Evolutionary conservation across 305 asterid species (phyloP).

Genomic region (Solanum chacoense): DNA sequence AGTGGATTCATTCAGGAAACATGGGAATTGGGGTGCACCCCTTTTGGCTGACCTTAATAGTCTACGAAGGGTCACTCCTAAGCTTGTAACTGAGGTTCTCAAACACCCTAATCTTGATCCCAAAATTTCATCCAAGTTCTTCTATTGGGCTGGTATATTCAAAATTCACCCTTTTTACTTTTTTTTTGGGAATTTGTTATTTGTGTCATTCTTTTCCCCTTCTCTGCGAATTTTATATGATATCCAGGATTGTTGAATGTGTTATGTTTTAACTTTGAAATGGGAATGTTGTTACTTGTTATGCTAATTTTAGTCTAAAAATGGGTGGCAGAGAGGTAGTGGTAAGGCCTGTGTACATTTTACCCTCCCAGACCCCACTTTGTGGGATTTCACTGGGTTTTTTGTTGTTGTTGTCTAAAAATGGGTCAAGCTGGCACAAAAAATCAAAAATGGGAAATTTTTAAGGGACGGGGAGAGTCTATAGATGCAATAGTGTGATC

Average conservation of each 20-base stretch:
- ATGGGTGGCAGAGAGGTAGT: neutral
- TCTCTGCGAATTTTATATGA: neutral
- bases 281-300: neutral
- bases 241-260: neutral
- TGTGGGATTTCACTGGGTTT: neutral
- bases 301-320: neutral
- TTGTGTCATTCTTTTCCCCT: neutral
- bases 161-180: neutral
- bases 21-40: constrained; percentile 60
- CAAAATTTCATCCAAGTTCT: constrained; percentile 64
- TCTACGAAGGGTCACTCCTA: constrained; percentile 82
- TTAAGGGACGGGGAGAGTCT: neutral
- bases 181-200: neutral
- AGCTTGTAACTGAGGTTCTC: constrained; percentile 73
- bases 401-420: neutral
- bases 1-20: constrained; percentile 66
- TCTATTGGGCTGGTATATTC: constrained; percentile 86
- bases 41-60: constrained; percentile 61
- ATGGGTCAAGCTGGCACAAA: neutral
- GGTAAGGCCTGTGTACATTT: neutral
- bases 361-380: neutral
- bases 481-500: neutral
- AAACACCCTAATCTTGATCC: constrained; percentile 71
- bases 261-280: neutral
- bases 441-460: neutral